A percentile compares a stretch with the other conserved stretches of the same genome.
Conservation (phyloP, 2,329 filamentous ascomycete genomes). For the Arthrinium puccinioides region DNA sequence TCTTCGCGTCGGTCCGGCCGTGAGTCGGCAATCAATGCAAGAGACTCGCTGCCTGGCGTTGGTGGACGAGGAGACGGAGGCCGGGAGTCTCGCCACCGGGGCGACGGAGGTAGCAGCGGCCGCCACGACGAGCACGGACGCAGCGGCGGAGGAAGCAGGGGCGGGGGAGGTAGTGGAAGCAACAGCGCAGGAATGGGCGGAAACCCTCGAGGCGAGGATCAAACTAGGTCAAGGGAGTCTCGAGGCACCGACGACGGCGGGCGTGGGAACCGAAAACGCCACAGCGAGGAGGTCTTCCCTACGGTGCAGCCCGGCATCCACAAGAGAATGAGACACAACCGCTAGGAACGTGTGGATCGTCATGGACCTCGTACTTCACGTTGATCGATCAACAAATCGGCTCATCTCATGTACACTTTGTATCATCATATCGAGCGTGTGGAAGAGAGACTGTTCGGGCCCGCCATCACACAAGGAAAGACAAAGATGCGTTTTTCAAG, state of each 20-base stretch:
- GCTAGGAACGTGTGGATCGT: conserved; percentile 15
- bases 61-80: conserved; percentile 11
- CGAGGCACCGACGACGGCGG: conserved; percentile 30
- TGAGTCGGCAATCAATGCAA: conserved; percentile 11
- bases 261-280: conserved; percentile 30
- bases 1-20: conserved; percentile 19
- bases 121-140: conserved; percentile 22
- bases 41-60: conserved; percentile 13
- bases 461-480: too few relatives aligned
- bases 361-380: too few relatives aligned
- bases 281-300: conserved; percentile 38
- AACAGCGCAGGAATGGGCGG: conserved; percentile 25
- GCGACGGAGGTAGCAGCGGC: conserved; percentile 2
- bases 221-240: conserved; percentile 21
- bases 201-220: conserved; percentile 26
- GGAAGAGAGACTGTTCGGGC: neutral
- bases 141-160: conserved; percentile 10
- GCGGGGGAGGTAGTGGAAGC: conserved; percentile 23
- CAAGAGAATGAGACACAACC: conserved; percentile 48
- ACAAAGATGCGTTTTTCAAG: too few relatives aligned
- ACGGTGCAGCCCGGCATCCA: conserved; percentile 34
- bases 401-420: conserved; percentile 2
- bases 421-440: conserved; percentile 1
- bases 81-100: conserved; percentile 17
- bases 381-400: too few relatives aligned